Evolutionary conservation across 768 basidiomycete species (phyloP), one percentile per base, ranked within the genome.

Genomic region (Boletus tomentosulus): DNA sequence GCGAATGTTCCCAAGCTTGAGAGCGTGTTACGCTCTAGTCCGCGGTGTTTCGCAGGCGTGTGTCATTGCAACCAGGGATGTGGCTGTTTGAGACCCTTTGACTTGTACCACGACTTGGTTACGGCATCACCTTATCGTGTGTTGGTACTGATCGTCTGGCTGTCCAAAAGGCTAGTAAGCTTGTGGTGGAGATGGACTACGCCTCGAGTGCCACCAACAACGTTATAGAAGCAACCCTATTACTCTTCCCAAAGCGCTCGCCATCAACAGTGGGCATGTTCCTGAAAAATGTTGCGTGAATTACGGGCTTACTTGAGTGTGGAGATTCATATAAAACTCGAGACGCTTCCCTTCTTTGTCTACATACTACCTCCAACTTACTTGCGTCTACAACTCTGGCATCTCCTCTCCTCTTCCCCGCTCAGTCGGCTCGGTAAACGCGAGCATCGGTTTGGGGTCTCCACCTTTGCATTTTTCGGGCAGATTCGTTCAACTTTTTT

Each of bases 361-460:
- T 33, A 33, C 31, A 11, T 33, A 33, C 47, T 33, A 48, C 50
- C 48, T 7, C 25, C 41, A n/a, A 28, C 16, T n/a, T 28, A 34
- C 55, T 33, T 47, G 6, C 38, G 48, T 52, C 31, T 1, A 19
- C 19, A 19, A 39, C 63, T 47, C 56, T 60, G 65, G 65, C 47
- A 55, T 39, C 45, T 44, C 57, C 44, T 47, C 42, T 54, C 57
- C 46, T 48, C 41, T 49, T 54, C 33, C 46, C 46, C 66, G 59
- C 66, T 62, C 55, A 64, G 62, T 64, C 62, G 56, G 61, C 61
- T 12, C 31, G 6, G 67, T 66, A 64, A 71, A 58, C 66, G 51
- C 11, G 60, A 55, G 47, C 54, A 44, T 25, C 48, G 43, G 51
- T 37, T 46, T 52, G 50, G 48, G 55, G 56, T 50, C 43, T 44